phyloP scores from a whole-genome alignment of 306 rosid species.

The Pyrus communis region DNA sequence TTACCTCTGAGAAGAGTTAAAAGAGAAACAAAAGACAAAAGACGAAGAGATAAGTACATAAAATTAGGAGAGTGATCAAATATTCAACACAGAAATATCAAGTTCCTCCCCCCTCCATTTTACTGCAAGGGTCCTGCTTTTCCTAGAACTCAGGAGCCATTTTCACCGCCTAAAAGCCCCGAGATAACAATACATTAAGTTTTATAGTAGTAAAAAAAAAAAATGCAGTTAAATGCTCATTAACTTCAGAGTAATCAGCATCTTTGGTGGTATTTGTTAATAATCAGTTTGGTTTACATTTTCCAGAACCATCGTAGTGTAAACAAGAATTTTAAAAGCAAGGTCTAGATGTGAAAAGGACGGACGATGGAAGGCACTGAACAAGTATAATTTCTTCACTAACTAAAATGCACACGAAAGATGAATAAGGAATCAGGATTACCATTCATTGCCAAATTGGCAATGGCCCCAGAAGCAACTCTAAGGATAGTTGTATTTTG shows the following conservation, averaged over 20 bases:
- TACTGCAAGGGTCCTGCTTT: not conserved
- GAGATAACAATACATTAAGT: not conserved
- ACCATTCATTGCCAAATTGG: constrained; percentile 78
- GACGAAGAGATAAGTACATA: not conserved
- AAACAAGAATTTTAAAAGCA: not conserved
- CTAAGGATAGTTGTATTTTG: constrained; percentile 54
- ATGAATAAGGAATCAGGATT: constrained; percentile 11
- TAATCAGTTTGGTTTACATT: not conserved
- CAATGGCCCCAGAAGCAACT: constrained; percentile 69
- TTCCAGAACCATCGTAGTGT: not conserved
- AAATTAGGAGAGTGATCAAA: not conserved
- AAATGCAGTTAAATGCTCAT: not conserved
- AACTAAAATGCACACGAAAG: not conserved
- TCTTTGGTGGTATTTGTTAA: not conserved
- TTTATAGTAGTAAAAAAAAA: not conserved
- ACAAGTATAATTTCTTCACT: not conserved
- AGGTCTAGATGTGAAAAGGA: not conserved
- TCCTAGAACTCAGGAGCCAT: not conserved
- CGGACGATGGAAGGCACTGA: not conserved
- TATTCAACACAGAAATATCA: not conserved
- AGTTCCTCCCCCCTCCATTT: not conserved
- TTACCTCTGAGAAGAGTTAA: constrained; percentile 36
- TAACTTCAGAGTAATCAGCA: not conserved
- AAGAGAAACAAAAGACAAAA: not conserved
- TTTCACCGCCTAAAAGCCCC: not conserved